Evolutionary conservation across 306 rosid genomes (phyloP).

Genomic region (Chamaecrista fasciculata): DNA sequence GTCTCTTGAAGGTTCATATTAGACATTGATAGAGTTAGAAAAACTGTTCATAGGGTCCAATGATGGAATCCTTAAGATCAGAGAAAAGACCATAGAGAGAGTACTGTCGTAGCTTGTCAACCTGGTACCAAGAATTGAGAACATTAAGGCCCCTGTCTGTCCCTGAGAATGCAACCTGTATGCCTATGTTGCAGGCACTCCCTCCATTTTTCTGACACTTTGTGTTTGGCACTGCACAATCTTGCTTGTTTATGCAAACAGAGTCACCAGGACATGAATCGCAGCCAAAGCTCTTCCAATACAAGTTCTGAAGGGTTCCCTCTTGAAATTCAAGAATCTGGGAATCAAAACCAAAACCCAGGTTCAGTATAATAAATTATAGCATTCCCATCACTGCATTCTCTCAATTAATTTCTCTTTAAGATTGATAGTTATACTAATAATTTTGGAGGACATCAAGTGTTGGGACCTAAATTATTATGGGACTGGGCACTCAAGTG

Average conservation of each 20-base stretch:
- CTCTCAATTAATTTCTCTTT: background rate
- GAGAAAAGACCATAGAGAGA: constrained; percentile 21
- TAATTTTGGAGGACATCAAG: too few relatives aligned
- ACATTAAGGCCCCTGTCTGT: background rate
- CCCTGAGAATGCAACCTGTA: constrained; percentile 7
- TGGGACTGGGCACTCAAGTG: too few relatives aligned
- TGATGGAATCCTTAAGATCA: background rate
- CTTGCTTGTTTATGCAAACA: constrained; percentile 10
- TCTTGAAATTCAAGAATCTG: constrained; percentile 6
- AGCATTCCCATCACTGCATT: too few relatives aligned
- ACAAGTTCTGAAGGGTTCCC: constrained; percentile 8
- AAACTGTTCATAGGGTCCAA: background rate
- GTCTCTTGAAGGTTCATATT: background rate
- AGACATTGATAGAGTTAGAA: background rate
- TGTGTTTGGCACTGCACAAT: constrained; percentile 7
- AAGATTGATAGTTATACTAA: too few relatives aligned
- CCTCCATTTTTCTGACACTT: background rate
- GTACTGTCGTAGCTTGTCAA: background rate
- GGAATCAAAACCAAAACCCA: constrained; percentile 11
- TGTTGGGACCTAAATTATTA: too few relatives aligned
- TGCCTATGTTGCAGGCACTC: constrained; percentile 5
- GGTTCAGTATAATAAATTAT: background rate
- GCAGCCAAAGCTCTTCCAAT: constrained; percentile 5
- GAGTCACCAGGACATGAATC: background rate
- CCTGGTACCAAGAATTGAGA: constrained; percentile 13